Evolutionary conservation across 768 basidiomycete genomes (phyloP), one percentile per base, ranked within the genome.

Genomic region (Gyrodon lividus): DNA sequence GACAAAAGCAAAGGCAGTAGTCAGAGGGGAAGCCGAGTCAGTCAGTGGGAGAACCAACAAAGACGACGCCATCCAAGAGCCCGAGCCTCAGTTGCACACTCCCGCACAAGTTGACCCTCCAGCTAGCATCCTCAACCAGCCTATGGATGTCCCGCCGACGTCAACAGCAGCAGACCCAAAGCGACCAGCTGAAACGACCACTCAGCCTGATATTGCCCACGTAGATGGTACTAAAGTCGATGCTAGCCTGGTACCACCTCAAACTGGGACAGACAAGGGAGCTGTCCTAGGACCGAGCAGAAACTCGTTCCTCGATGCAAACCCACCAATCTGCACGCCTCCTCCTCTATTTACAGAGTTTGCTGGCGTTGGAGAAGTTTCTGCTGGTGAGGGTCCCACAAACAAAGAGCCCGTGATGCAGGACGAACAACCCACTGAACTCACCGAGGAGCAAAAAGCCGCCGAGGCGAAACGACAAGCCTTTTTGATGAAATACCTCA

Each of bases 341-440:
- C 67, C 69, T 5, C 67, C 67, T 12, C 57, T 67, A 1, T 70
- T 64, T 28, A 63, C 37, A 5, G 62, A 67, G 26, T 52, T 63
- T 9, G 52, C 17, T 13, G 58, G 56, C 14, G 50, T 45, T 31
- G 42, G 28, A 3, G 52, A 50, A 3, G 50, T 6, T 13, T 4
- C 16, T 41, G 50, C 40, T 43, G 56, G 41, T 24, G 58, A 49
- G 8, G 50, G 22, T 16, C 46, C 45, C 17, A 37, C 34, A 16
- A 39, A 17, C 8, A 37, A 51, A 24, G 67, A 60, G 5, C 42
- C 49, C 1, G 39, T 54, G 6, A 56, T 56, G 22, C 62, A 62
- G 28, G 64, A 60, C 13, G 56, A 64, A 30, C 33, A 4, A 9
- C 49, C 50, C 12, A 60, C 51, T 4, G 55, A 59, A 19, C 57